Percentiles rank a stretch among this genome's conserved stretches.
Evolutionary conservation across 768 basidiomycete species (phyloP).

Genomic region (Coprinopsis cinerea): DNA sequence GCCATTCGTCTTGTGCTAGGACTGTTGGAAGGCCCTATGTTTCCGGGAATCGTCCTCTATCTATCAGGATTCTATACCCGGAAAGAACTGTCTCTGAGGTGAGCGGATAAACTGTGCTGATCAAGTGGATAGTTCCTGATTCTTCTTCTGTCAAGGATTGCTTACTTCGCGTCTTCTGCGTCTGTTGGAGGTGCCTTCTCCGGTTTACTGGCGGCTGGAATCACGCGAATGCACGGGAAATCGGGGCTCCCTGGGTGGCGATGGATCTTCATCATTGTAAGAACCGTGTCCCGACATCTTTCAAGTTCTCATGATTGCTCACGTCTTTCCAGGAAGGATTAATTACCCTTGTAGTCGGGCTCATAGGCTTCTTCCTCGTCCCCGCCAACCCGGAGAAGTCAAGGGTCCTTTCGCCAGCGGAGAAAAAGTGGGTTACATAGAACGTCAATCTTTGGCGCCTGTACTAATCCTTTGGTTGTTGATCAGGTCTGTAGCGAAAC

Average conservation of each 20-base stretch:
- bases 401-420: conserved; percentile 22
- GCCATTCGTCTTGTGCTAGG: conserved; percentile 48
- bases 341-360: conserved; percentile 44
- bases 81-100: conserved; percentile 27
- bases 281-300: too few species aligned
- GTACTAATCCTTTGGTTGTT: background rate
- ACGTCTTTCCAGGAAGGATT: conserved; percentile 32
- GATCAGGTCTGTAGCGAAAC: conserved; percentile 21
- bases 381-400: conserved; percentile 27
- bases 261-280: conserved; percentile 29
- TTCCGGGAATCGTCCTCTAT: conserved; percentile 35
- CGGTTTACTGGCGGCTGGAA: conserved; percentile 56
- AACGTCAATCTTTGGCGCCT: background rate
- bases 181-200: conserved; percentile 54
- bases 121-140: background rate
- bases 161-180: conserved; percentile 34
- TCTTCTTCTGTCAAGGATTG: conserved; percentile 29
- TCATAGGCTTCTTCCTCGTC: conserved; percentile 33
- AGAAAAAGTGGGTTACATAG: conserved; percentile 29
- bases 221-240: conserved; percentile 50
- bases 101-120: background rate
- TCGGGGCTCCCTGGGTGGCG: conserved; percentile 48
- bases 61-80: conserved; percentile 35
- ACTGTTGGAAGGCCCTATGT: conserved; percentile 43
- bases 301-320: background rate